phyloP scores from a whole-genome alignment of 768 basidiomycete genomes.

The Hypholoma sublateritium region DNA sequence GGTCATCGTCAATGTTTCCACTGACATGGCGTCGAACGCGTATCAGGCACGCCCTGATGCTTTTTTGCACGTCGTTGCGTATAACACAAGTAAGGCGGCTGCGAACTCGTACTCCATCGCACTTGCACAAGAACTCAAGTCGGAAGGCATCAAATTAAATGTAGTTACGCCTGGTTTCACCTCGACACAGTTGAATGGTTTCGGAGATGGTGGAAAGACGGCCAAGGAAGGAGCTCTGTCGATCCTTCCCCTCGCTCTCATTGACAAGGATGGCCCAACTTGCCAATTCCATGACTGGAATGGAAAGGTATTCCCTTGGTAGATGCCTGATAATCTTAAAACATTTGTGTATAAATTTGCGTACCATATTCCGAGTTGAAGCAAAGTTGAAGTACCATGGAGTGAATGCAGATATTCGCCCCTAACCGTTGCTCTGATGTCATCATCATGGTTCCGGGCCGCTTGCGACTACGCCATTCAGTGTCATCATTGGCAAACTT shows the following conservation, averaged over 20 bases:
- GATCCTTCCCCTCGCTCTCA: conserved; percentile 37
- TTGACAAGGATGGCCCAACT: conserved; percentile 40
- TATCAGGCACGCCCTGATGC: conserved; percentile 31
- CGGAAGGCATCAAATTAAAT: conserved; percentile 57
- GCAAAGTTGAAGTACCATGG: not conserved
- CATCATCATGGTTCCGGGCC: not conserved
- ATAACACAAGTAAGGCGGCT: conserved; percentile 74
- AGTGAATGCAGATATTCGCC: not conserved
- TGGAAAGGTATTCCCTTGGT: conserved; percentile 36
- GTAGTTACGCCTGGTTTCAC: conserved; percentile 61
- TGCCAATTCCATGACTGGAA: conserved; percentile 34
- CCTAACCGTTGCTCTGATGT: not conserved
- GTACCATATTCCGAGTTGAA: not conserved
- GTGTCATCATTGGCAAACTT: not conserved
- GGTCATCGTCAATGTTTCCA: conserved; percentile 40
- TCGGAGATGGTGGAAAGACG: conserved; percentile 37
- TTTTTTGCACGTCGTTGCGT: conserved; percentile 39
- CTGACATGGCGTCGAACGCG: conserved; percentile 46
- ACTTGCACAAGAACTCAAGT: conserved; percentile 61
- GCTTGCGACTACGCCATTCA: not conserved
- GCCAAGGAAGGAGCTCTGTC: conserved; percentile 31
- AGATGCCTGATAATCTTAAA: conserved; percentile 3
- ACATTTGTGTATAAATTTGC: not conserved
- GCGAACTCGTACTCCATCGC: conserved; percentile 60
- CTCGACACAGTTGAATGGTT: conserved; percentile 41